Evolutionary conservation across 2,329 filamentous ascomycete genomes (phyloP), one percentile per base, ranked within the genome.

Genomic region (Neofusicoccum kwambonambiense): DNA sequence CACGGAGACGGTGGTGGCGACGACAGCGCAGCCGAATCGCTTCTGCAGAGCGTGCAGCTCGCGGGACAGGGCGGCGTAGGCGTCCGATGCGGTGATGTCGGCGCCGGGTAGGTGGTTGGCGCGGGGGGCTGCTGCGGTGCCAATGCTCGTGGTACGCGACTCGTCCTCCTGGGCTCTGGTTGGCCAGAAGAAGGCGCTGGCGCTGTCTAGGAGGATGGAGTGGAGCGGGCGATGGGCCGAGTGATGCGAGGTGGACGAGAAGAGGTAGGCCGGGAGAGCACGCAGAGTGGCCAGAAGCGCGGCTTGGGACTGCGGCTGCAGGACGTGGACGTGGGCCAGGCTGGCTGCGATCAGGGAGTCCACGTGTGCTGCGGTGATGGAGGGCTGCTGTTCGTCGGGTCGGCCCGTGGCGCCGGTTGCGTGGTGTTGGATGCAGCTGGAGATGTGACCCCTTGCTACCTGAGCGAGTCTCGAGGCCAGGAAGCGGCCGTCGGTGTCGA

Each of bases 251-350:
- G 57, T 65, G 11, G 64, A 8, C 65, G 78, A 67, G 66, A 86
- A 78, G 7, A 89, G 80, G 70, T 87, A 86, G 0, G 68, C 49
- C 15, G 81, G 78, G 0, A 89, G 71, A 0, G 69, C 67, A 2
- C 74, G 67, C 0, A 89, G 70, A 0, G 84, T 85, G 6, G 80
- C 72, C 2, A 87, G 74, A 0, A 87, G 74, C 2, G 82, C 78
- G 2, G 74, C 52, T 27, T 84, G 83, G 1, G 83, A 83, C 50
- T 83, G 78, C 0, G 86, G 85, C 2, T 77, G 81, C 75, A 87
- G 84, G 66, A 89, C 77, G 71, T 89, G 86, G 42, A 89, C 73
- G 69, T 89, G 86, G 34, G 75, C 70, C 0, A 89, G 75, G 3
- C 79, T 74, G 22, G 68, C 68, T n/a, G 68, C 66, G 13, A 86